These are phyloP conservation scores for Mycena latifolia DNA, from an alignment of 768 basidiomycete genomes.

Conservation along the genomic window DNA sequence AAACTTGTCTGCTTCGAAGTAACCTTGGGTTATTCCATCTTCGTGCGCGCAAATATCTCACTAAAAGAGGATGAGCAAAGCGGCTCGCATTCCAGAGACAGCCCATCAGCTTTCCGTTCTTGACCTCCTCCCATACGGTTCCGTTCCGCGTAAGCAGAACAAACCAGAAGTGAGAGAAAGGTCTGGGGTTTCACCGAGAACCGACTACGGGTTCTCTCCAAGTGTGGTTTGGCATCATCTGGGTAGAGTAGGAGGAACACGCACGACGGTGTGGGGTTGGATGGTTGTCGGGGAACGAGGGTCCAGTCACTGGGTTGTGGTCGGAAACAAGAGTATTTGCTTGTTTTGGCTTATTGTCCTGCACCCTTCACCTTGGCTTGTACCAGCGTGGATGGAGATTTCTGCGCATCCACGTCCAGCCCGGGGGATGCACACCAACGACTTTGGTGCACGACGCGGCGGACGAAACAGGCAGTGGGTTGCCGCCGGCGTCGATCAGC, in stretches of 20 bases:
- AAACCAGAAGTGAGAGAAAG: conserved; percentile 54
- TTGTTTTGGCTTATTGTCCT: conserved; percentile 6
- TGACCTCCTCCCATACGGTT: conserved; percentile 57
- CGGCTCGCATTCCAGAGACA: conserved; percentile 7
- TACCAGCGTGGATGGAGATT: conserved; percentile 27
- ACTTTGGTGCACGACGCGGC: conserved; percentile 44
- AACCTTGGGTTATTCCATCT: no score
- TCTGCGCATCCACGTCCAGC: conserved; percentile 26
- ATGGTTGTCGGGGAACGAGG: no score
- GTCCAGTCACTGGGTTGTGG: no score
- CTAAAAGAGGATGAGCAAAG: not conserved
- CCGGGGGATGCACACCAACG: conserved; percentile 27
- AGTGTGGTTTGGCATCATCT: conserved; percentile 56
- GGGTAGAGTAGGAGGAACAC: conserved; percentile 34
- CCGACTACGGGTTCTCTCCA: conserved; percentile 46
- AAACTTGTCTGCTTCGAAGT: conserved; percentile 18
- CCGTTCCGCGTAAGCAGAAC: conserved; percentile 48
- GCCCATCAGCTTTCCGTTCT: conserved; percentile 75
- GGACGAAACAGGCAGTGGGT: conserved; percentile 75
- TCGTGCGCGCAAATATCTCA: no score
- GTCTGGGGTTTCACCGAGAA: conserved; percentile 56
- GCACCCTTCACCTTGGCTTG: conserved; percentile 14
- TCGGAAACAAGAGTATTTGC: not conserved
- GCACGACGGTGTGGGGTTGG: not conserved
- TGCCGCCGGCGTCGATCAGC: conserved; percentile 50